These are phyloP conservation scores for Cercospora sojina DNA, from an alignment of 2,329 filamentous ascomycete species.

Conservation along the genomic window DNA sequence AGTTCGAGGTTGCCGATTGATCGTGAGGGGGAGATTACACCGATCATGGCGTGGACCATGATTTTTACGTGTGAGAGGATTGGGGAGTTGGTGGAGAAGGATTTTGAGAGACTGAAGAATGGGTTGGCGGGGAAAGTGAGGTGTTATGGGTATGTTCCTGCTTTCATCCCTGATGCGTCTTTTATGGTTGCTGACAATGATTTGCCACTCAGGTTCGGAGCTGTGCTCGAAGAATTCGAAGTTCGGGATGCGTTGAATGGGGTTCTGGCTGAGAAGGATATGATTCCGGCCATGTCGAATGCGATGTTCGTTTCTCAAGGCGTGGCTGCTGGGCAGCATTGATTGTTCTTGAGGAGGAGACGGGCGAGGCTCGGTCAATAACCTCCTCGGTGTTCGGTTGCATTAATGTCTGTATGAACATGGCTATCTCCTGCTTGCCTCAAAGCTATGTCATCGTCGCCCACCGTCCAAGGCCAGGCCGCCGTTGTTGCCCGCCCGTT, in stretches of 20 bases:
- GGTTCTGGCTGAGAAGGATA: slow-evolving; percentile 60
- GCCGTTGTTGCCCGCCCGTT: too few relatives aligned
- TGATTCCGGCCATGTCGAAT: slow-evolving; percentile 18
- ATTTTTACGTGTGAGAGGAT: slow-evolving; percentile 71
- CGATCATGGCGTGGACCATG: slow-evolving; percentile 91
- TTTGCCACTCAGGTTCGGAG: slow-evolving; percentile 60
- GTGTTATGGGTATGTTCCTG: slow-evolving; percentile 76
- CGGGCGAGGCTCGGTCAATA: neutral
- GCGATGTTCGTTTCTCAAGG: neutral
- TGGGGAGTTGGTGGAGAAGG: slow-evolving; percentile 51
- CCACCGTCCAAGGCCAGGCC: neutral
- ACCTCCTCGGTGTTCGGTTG: neutral
- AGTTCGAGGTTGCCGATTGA: slow-evolving; percentile 74
- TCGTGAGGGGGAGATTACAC: slow-evolving; percentile 80
- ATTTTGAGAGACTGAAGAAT: slow-evolving; percentile 26
- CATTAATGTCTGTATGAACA: neutral
- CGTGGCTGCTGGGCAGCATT: neutral
- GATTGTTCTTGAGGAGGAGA: neutral
- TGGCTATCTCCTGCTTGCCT: neutral
- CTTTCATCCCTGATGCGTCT: neutral
- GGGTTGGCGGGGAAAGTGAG: slow-evolving; percentile 72
- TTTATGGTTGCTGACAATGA: neutral
- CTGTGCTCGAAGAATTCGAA: slow-evolving; percentile 70
- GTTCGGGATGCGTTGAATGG: slow-evolving; percentile 74
- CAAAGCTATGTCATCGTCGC: too few relatives aligned